Conservation (phyloP, 352 stramenopile genomes). For the Globisporangium rhizosaccharum region DNA sequence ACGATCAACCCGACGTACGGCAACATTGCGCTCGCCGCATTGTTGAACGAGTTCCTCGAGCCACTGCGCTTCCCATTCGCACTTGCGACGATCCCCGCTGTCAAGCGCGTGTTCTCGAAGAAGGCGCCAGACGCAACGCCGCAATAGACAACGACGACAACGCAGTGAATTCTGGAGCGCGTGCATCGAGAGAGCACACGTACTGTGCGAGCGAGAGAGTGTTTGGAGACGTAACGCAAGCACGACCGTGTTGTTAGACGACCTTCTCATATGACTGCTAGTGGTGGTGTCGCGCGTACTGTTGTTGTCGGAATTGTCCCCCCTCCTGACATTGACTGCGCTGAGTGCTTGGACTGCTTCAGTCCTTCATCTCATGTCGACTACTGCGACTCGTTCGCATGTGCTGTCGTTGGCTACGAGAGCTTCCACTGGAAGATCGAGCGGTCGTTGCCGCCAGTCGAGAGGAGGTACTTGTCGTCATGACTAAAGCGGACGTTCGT, state of each 20-base stretch:
- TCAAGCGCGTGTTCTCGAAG: conserved; percentile 67
- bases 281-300: too few relatives aligned
- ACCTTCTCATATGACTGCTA: too few relatives aligned
- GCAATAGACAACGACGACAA: too few relatives aligned
- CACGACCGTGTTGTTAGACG: too few relatives aligned
- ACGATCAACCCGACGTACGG: conserved; percentile 80
- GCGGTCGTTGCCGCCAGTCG: conserved; percentile 78
- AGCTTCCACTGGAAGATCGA: conserved; percentile 86
- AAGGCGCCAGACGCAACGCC: conserved; percentile 22
- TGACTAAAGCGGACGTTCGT: conserved; percentile 78
- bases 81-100: conserved; percentile 70
- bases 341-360: neutral
- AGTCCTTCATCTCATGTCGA: neutral
- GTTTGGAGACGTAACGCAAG: too few relatives aligned
- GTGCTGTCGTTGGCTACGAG: conserved; percentile 12
- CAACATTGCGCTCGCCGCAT: conserved; percentile 80
- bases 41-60: conserved; percentile 86
- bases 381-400: neutral
- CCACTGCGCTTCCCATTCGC: conserved; percentile 83
- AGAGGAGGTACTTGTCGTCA: conserved; percentile 81
- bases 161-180: too few relatives aligned
- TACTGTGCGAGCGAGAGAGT: too few relatives aligned
- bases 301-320: too few relatives aligned
- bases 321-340: too few relatives aligned
- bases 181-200: too few relatives aligned